These are phyloP conservation scores for Monosporascus sp. DNA, from an alignment of 2,329 filamentous ascomycete species.

Conservation along the genomic window DNA sequence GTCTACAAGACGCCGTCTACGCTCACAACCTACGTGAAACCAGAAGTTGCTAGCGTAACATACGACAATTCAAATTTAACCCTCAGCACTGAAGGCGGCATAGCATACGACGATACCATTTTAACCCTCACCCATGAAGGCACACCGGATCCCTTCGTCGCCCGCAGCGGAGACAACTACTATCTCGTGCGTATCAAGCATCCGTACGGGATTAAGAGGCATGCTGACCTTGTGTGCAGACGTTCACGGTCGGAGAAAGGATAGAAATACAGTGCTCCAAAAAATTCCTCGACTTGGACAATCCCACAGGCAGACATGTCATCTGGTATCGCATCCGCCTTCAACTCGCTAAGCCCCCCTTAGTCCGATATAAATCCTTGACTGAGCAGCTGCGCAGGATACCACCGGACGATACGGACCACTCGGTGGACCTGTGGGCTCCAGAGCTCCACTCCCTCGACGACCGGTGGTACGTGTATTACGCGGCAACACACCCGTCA, in stretches of 20 bases:
- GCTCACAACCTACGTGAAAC: too few species aligned
- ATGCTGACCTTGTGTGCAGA: constrained; percentile 13
- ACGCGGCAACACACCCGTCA: constrained; percentile 22
- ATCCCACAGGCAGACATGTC: constrained; percentile 15
- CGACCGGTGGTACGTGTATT: constrained; percentile 30
- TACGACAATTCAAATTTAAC: too few species aligned
- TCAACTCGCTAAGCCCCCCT: not conserved
- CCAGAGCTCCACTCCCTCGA: constrained; percentile 26
- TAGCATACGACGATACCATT: constrained; percentile 22
- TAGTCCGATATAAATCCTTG: not conserved
- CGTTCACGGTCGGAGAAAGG: constrained; percentile 24
- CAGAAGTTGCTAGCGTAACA: too few species aligned
- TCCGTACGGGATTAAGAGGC: not conserved
- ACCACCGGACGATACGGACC: constrained; percentile 22
- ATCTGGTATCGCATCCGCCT: constrained; percentile 21
- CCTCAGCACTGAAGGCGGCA: not conserved
- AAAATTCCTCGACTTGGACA: constrained; percentile 23
- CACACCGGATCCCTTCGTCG: constrained; percentile 27
- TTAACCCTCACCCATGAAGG: constrained; percentile 24
- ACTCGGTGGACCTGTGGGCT: constrained; percentile 28
- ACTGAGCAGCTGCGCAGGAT: constrained; percentile 16
- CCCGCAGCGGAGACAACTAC: constrained; percentile 16
- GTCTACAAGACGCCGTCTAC: too few species aligned
- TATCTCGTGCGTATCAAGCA: constrained; percentile 19
- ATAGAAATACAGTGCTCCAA: constrained; percentile 28